Evolutionary conservation across 1,139 yeast genomes (phyloP).

Genomic region (Magnusiomyces tetraspermus): DNA sequence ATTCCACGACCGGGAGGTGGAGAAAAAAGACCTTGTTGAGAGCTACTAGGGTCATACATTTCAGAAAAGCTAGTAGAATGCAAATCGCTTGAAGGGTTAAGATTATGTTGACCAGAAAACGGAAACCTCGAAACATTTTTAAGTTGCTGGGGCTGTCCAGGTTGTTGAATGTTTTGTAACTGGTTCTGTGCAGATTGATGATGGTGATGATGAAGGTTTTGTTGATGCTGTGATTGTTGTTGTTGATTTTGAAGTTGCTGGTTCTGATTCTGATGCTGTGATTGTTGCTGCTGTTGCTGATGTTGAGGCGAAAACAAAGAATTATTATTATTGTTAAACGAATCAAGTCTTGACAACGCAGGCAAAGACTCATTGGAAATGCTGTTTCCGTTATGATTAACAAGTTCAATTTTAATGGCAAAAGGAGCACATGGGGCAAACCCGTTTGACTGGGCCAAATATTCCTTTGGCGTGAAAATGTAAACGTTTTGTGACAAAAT

Average conservation of each 20-base stretch:
- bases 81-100: conserved; percentile 2
- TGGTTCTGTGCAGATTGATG: no score
- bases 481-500: conserved; percentile 52
- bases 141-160: conserved; percentile 6
- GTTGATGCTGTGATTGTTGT: background rate
- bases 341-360: background rate
- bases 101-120: conserved; percentile 6
- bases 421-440: conserved; percentile 14
- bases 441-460: conserved; percentile 8
- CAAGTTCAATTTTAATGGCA: conserved; percentile 23
- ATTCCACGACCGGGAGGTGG: conserved; percentile 4
- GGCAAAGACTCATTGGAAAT: conserved; percentile 3
- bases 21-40: conserved; percentile 8
- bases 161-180: no score
- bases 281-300: conserved; percentile 1
- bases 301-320: conserved; percentile 10
- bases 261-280: background rate
- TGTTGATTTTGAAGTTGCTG: conserved; percentile 1
- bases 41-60: conserved; percentile 5
- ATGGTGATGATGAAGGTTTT: background rate
- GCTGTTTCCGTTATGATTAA: conserved; percentile 6
- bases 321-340: conserved; percentile 1
- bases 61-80: conserved; percentile 8
- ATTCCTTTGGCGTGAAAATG: conserved; percentile 41
- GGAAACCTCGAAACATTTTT: conserved; percentile 12